Base-by-base conservation (phyloP, 164 flowering plant genomes). In the Aristolochia contorta region DNA sequence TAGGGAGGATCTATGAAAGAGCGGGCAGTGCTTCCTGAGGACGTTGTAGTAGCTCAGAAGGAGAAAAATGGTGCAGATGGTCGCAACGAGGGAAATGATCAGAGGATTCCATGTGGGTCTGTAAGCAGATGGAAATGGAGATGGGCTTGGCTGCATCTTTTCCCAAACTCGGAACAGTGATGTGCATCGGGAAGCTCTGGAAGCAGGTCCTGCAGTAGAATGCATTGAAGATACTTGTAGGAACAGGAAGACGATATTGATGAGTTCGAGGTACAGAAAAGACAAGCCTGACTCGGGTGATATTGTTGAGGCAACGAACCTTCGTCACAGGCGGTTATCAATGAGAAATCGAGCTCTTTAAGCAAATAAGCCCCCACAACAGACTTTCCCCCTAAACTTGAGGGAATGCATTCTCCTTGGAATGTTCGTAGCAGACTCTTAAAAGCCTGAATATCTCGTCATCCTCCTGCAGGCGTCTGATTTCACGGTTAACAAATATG, bases 401-500 rank as follows among this genome's bases (percentile, higher is more conserved):
- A n/a, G 41, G 30, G 15, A 9, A 14, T 27, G 43, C 13, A 54
- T 19, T 24, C 52, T 73, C 73, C 68, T 60, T 70, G 10, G 71
- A 55, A 64, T 82, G 84, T 53, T 72, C 69, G 41, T 62, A 23
- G 27, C 57, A 78, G 57, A 55, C 30, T 24, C 65, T 62, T 70
- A 86, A 61, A 12, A 65, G 72, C 51, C 2, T n/a, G 60, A 74
- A 77, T 14, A 81, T 79, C 46, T 78, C 85, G 65, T 72, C 75
- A 52, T 30, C 72, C 14, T 71, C 62, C 4, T 37, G 43, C 43
- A 32, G 54, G 65, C 80, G 87, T 16, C 65, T 78, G 49, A 49
- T 63, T 49, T 87, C 92, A 13, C 78, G 63, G 23, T 73, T 81
- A 27, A 77, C 76, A 70, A 90, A 90, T 21, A 77, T 78, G 71